phyloP scores from a whole-genome alignment of 2,329 filamentous ascomycete species.

The Tolypocladium guangdongense region DNA sequence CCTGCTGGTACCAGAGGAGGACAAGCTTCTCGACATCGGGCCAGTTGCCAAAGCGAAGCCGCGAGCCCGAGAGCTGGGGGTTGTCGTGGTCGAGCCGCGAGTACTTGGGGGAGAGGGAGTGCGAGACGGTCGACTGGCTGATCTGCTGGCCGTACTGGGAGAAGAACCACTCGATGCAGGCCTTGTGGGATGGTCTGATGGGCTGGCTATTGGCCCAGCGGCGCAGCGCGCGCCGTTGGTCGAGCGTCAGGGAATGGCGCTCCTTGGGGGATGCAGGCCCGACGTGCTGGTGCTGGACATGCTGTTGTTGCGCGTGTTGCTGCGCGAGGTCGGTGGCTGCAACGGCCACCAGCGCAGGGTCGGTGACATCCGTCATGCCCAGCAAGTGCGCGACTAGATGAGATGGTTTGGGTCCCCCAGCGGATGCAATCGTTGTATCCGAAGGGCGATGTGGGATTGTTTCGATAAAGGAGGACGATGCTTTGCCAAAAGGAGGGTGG shows the following conservation, averaged over 20 bases:
- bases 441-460: conserved; percentile 22
- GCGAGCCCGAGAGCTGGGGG: conserved; percentile 50
- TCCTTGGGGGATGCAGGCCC: conserved; percentile 24
- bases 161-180: conserved; percentile 54
- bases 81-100: conserved; percentile 48
- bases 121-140: conserved; percentile 52
- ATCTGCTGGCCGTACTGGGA: conserved; percentile 47
- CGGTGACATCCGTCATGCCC: conserved; percentile 25
- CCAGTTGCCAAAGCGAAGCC: conserved; percentile 53
- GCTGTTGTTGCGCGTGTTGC: background rate
- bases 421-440: conserved; percentile 29
- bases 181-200: conserved; percentile 47
- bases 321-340: conserved; percentile 17
- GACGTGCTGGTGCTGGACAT: conserved; percentile 1
- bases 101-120: conserved; percentile 51
- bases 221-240: conserved; percentile 49
- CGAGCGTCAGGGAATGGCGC: conserved; percentile 49
- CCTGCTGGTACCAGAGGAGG: conserved; percentile 43
- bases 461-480: conserved; percentile 23
- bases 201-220: conserved; percentile 48
- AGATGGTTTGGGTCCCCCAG: conserved; percentile 16
- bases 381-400: conserved; percentile 13
- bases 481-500: conserved; percentile 17
- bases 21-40: conserved; percentile 51
- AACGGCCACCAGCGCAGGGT: conserved; percentile 25